Evolutionary conservation across 208 protist species (phyloP), one percentile per base, ranked within the genome.

Genomic region (Acanthamoeba lenticulata): DNA sequence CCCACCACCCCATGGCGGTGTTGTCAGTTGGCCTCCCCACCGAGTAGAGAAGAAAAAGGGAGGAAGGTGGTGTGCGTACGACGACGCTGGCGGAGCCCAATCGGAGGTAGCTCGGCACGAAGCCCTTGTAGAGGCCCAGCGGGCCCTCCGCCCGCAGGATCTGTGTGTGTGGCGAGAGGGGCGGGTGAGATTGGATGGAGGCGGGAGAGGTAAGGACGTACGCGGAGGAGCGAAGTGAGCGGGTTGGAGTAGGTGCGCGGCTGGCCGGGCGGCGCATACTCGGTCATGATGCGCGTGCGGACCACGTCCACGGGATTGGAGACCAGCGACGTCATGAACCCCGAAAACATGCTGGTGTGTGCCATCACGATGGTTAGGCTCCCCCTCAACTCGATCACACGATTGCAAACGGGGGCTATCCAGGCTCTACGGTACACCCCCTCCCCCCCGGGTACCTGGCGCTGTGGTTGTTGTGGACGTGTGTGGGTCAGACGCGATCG

Each of bases 301-400:
- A 74, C 65, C 32, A 74, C 65, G 65, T 74, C 65, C 32, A 74
- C 65, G 9, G 65, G 65, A 36, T 74, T 74, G 32, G 65, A 40
- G 15, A 74, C 65, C 65, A 74, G 65, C 29, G 65, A 74, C 65
- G 65, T 74, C 65, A 74, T 74, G 65, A 74, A 74, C 32, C 65
- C 65, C n/a, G 65, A 34, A 21, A 74, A 74, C 65, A 74, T 74
- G 65, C 65, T 74, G 11, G 47, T 0, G 21, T 55, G 7, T 27
- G n/a, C 60, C 60, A 13, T 29, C 60, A 27, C 11, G 45, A 57
- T 21, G 27, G 19, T 3, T 21, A 57, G 19, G 17, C 45, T 29
- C 52, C 5, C 52, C 21, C 52, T 29, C 52, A 0, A 21, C 52
- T 3, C 52, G 17, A 2, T 3, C 52, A 57, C 52, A 57, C 15